phyloP scores from a whole-genome alignment of 345 rosid species.

The Euclidium syriacum region DNA sequence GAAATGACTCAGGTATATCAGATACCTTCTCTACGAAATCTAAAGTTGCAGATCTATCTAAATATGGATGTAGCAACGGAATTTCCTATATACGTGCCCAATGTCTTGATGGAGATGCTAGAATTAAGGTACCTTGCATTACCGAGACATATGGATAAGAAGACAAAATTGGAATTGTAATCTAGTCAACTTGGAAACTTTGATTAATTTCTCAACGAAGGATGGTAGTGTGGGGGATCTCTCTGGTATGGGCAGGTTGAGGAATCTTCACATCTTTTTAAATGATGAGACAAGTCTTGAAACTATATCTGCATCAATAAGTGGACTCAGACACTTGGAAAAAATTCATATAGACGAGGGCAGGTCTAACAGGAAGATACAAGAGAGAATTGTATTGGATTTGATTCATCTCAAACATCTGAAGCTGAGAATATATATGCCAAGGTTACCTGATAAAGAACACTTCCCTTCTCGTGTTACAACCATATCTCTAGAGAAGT shows the following conservation, averaged over 20 bases:
- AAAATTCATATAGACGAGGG: too few species aligned
- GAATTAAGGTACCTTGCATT: background rate
- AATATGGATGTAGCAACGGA: background rate
- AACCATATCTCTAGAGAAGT: background rate
- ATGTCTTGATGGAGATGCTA: slow-evolving; percentile 14
- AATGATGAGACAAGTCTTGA: background rate
- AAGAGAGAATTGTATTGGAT: background rate
- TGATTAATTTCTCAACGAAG: background rate
- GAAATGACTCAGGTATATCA: background rate
- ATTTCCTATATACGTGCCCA: background rate
- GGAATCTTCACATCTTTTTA: background rate
- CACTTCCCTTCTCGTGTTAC: slow-evolving; percentile 30
- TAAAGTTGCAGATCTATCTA: background rate
- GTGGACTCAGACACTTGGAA: background rate
- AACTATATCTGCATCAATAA: slow-evolving; percentile 6
- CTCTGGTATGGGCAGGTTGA: background rate
- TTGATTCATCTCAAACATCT: too few species aligned
- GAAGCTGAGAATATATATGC: background rate
- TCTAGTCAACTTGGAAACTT: slow-evolving; percentile 2
- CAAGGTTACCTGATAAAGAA: slow-evolving; percentile 22
- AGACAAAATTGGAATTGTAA: background rate
- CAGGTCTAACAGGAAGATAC: background rate
- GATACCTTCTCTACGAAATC: slow-evolving; percentile 13
- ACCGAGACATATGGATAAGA: background rate
- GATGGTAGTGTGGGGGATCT: background rate